Evolutionary conservation across 1,284 basidiomycete genomes (phyloP).

Genomic region (Rhodotorula mucilaginosa): DNA sequence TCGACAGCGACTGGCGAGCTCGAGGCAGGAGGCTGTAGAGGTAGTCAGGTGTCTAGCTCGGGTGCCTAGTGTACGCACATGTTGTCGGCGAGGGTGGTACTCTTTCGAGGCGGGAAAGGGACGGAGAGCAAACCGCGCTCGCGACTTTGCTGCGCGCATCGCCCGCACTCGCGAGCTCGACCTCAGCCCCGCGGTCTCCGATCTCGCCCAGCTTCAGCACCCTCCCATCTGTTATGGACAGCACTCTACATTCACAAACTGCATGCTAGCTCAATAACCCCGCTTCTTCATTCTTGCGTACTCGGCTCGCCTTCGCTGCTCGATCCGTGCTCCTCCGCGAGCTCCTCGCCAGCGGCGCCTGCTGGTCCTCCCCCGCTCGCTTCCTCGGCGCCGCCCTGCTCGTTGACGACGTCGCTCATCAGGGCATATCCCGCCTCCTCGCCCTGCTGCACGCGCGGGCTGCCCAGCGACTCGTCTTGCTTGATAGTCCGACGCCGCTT

Average conservation of each 20-base stretch:
- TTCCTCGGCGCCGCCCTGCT: no score
- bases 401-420: no score
- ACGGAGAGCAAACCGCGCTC: constrained; percentile 7
- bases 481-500: constrained; percentile 13
- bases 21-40: no score
- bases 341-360: no score
- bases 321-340: no score
- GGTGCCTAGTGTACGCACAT: constrained; percentile 8
- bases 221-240: background rate
- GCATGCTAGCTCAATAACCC: no score
- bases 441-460: background rate
- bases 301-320: no score
- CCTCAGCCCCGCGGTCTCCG: no score
- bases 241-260: background rate
- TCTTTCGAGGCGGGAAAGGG: constrained; percentile 24
- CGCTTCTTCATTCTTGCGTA: no score
- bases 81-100: constrained; percentile 24
- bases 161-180: background rate
- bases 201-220: background rate
- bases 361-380: no score
- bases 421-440: background rate
- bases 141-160: background rate
- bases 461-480: constrained; percentile 5
- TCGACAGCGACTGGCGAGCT: background rate
- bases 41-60: background rate